These are phyloP conservation scores for Pythium biforme DNA, from an alignment of 352 stramenopile genomes.

Conservation along the genomic window DNA sequence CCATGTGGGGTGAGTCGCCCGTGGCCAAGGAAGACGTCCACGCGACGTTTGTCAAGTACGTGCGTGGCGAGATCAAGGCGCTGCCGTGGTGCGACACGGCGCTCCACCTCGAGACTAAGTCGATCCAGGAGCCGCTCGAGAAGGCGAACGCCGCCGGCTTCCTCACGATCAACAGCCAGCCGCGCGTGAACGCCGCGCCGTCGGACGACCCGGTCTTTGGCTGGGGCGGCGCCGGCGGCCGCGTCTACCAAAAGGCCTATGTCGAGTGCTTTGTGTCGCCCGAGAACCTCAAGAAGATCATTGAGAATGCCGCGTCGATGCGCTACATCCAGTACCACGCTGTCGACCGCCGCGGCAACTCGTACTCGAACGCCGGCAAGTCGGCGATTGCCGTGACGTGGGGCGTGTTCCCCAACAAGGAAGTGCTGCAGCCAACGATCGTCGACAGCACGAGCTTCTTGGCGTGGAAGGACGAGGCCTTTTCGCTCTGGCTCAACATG, in stretches of 20 bases:
- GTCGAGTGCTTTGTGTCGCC: constrained; percentile 98
- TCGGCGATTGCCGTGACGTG: constrained; percentile 96
- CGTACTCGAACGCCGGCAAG: constrained; percentile 88
- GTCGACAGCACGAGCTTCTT: constrained; percentile 97
- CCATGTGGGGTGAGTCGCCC: constrained; percentile 94
- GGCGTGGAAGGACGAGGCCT: constrained; percentile 97
- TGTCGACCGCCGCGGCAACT: constrained; percentile 88
- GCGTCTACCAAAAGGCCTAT: constrained; percentile 99
- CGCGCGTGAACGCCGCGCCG: constrained; percentile 87
- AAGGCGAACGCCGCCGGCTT: constrained; percentile 85
- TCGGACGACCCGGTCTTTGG: constrained; percentile 94
- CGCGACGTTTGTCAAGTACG: constrained; percentile 96
- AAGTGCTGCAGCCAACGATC: constrained; percentile 96
- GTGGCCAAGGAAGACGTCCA: constrained; percentile 90
- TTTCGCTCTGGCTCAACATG: constrained; percentile 94
- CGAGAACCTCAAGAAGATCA: constrained; percentile 90
- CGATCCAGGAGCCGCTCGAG: constrained; percentile 77
- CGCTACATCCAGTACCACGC: constrained; percentile 89
- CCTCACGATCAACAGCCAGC: constrained; percentile 97
- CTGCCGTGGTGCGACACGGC: constrained; percentile 97
- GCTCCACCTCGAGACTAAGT: constrained; percentile 93
- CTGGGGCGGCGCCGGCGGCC: constrained; percentile 94
- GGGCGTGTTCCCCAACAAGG: constrained; percentile 97
- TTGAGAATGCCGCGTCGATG: constrained; percentile 83
- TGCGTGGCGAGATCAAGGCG: constrained; percentile 93